Evolutionary conservation across 805 yeast genomes (phyloP).

Genomic region (Wickerhamomyces kurtzmanii): DNA sequence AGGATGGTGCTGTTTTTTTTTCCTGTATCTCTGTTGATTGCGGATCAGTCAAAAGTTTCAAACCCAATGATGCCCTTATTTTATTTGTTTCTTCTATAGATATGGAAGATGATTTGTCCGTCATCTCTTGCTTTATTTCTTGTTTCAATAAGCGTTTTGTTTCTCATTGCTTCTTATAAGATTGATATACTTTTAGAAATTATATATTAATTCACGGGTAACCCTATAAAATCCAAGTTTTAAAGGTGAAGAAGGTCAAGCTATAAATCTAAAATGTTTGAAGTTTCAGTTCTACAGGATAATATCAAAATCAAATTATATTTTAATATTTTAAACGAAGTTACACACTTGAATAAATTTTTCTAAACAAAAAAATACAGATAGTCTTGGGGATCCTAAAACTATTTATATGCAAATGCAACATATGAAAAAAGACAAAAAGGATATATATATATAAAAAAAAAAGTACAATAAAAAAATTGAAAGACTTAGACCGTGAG

Average conservation of each 20-base stretch:
- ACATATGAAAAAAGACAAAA: conserved; percentile 1
- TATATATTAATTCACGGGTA: not conserved
- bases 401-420: conserved; percentile 1
- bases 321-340: too few relatives aligned
- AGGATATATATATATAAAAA: conserved; percentile 1
- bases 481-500: not conserved
- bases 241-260: too few relatives aligned
- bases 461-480: not conserved
- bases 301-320: too few relatives aligned
- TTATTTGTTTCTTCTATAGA: conserved; percentile 48
- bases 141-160: not conserved
- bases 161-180: not conserved
- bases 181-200: not conserved
- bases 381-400: not conserved
- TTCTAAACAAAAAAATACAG: not conserved
- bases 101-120: conserved; percentile 16
- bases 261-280: too few relatives aligned
- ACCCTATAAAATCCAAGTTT: too few relatives aligned
- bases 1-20: too few relatives aligned
- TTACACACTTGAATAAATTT: too few relatives aligned
- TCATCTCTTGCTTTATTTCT: too few relatives aligned
- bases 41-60: conserved; percentile 34
- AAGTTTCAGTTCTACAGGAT: too few relatives aligned
- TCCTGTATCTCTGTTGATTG: not conserved
- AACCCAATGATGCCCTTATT: conserved; percentile 39